Base-by-base conservation (phyloP, 1,284 basidiomycete genomes). In the Tilletiaria anomala region DNA sequence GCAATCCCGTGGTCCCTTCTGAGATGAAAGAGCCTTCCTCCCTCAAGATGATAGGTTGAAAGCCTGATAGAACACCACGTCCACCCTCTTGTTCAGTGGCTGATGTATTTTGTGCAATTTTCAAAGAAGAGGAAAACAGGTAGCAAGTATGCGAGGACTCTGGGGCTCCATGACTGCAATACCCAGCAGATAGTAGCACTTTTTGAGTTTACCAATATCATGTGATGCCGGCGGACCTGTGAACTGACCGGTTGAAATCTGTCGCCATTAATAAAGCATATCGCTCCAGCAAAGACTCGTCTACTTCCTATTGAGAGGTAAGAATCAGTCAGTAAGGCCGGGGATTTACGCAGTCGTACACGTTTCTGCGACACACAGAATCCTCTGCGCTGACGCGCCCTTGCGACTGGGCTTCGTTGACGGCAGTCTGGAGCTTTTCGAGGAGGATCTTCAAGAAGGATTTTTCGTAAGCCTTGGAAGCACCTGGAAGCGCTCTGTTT, bases 21-120 rank as follows among this genome's bases (percentile, higher is more conserved):
- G 50, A 44, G n/a, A 53, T 51, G 11, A 44, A 35, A 3, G 42
- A 23, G 3, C 37, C 45, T 24, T 53, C 51, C 35, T 53, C 49
- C 10, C 32, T 24, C 16, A 52, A 26, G 2, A n/a, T 6, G n/a
- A 53, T 35, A 12, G 14, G 18, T 10, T 29, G 37, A 16, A 34
- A 45, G 2, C 22, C 18, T 2, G 42, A 39, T 1, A 51, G 22
- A 10, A 51, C 12, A 1, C 18, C n/a, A 35, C 26, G n/a, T n/a
- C 26, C 26, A 29, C n/a, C 26, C 8, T 29, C n/a, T 29, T 8
- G 26, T n/a, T 8, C 26, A 29, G 26, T n/a, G n/a, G 10, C 26
- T 29, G 26, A n/a, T 8, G 26, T n/a, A n/a, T 8, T 8, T 8
- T 29, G 26, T n/a, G 26, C 8, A n/a, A n/a, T 8, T 29, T 29